Base-by-base conservation (phyloP, 2,329 filamentous ascomycete genomes). In the Coniochaeta hoffmannii region DNA sequence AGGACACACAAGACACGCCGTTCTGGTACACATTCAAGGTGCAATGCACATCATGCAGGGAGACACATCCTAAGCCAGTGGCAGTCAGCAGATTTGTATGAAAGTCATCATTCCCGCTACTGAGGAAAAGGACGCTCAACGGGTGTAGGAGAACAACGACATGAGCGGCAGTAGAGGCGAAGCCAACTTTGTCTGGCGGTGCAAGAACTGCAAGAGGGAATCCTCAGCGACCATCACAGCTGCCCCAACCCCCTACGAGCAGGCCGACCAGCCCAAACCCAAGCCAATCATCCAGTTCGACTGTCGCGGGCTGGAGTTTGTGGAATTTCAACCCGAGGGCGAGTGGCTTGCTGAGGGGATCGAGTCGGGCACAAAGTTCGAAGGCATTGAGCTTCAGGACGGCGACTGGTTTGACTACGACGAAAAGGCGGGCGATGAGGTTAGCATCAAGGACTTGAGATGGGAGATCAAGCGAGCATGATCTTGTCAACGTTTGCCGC, bases 111-210 rank as follows among this genome's bases (percentile, higher is more conserved):
- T 51, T 56, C 17, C 8, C 19, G n/a, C 19, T 34, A 17, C 32
- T 32, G 11, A 15, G 8, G 10, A 15, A 28, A 14, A n/a, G 5
- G 41, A 46, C 7, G 12, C 11, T 46, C 28, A 34, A 34, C 6
- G 10, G 22, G 17, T 9, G 10, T 59, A 96, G 90, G 93, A 97
- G 68, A 81, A 78, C 66, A 92, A 95, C 68, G 91, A 97, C 61
- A 85, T 97, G 70, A 94, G 90, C 60, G 92, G 92, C 34, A 97
- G 92, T 70, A 83, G 90, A 66, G 94, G 94, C 61, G 92, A 97
- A 72, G 94, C 94, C 58, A 97, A 97, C 72, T 99, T 99, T 72
- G 94, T 99, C n/a, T 99, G 94, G 93, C 92, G 86, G 71, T 99
- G 94, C 81, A 96, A 95, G 73, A 93, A 94, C 69, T 99, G 94